Conservation (phyloP, 257 asterid species). For the Solanum ossicruentum region DNA sequence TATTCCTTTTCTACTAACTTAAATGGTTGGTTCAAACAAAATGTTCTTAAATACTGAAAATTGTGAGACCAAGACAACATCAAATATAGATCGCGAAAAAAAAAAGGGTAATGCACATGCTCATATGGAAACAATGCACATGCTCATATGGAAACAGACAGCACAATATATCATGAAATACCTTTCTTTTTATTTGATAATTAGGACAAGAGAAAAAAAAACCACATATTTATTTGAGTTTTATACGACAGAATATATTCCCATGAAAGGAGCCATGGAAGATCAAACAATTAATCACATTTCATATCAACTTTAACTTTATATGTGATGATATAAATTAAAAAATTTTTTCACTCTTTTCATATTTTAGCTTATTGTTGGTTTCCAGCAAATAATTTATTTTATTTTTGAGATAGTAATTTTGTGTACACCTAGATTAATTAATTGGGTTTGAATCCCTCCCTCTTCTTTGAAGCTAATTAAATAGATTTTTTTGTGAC, state of each 20-base stretch:
- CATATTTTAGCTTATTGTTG: too few relatives aligned
- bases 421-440: too few relatives aligned
- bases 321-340: too few relatives aligned
- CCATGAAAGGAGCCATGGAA: not conserved
- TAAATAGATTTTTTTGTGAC: too few relatives aligned
- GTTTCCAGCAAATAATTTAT: too few relatives aligned
- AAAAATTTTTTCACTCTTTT: too few relatives aligned
- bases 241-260: not conserved
- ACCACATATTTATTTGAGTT: not conserved
- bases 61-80: not conserved
- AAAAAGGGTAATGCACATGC: not conserved
- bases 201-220: not conserved
- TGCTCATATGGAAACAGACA: not conserved
- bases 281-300: not conserved
- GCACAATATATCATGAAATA: not conserved
- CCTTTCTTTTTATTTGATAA: not conserved
- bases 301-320: not conserved
- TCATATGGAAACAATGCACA: not conserved
- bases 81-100: not conserved
- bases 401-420: too few relatives aligned
- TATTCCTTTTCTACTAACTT: not conserved
- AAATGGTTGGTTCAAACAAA: not conserved
- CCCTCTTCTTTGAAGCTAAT: too few relatives aligned
- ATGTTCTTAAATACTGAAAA: not conserved
- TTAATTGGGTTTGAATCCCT: too few relatives aligned